A percentile compares a stretch with the other conserved stretches of the same genome.
Evolutionary conservation across 495 filamentous ascomycete species (phyloP).

Genomic region (Aspergillus campestris): DNA sequence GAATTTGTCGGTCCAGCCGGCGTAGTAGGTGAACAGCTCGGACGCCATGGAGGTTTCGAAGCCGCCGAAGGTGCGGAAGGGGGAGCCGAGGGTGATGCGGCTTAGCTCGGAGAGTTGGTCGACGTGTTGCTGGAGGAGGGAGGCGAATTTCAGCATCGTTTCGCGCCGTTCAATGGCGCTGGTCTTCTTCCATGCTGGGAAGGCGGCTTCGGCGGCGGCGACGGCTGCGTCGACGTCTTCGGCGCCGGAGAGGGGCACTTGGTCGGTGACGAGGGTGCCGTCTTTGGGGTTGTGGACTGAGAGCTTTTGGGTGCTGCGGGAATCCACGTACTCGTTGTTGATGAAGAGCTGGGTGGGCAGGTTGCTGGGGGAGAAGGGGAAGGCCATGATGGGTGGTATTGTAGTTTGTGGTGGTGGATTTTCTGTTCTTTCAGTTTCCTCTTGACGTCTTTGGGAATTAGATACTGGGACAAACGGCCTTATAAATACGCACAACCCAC

Average conservation of each 20-base stretch:
- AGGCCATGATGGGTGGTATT: no score
- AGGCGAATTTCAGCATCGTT: slow-evolving; percentile 24
- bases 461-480: no score
- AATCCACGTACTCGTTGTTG: no score
- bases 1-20: slow-evolving; percentile 41
- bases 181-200: neutral
- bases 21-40: slow-evolving; percentile 46
- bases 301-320: no score
- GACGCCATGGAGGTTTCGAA: slow-evolving; percentile 56
- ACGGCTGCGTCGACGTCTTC: slow-evolving; percentile 9
- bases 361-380: no score
- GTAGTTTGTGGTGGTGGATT: no score
- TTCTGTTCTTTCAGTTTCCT: no score
- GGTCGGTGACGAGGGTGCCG: neutral
- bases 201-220: slow-evolving; percentile 34
- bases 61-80: neutral
- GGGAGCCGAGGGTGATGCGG: slow-evolving; percentile 2
- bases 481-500: no score
- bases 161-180: neutral
- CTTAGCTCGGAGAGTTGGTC: neutral
- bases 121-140: slow-evolving; percentile 3
- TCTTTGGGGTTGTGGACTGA: slow-evolving; percentile 41
- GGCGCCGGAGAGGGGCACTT: neutral
- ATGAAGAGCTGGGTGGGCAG: no score
- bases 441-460: no score